A percentile compares a stretch with the other conserved stretches of the same genome.
Conservation (phyloP, 2,329 filamentous ascomycete species). For the Alternaria viburni region DNA sequence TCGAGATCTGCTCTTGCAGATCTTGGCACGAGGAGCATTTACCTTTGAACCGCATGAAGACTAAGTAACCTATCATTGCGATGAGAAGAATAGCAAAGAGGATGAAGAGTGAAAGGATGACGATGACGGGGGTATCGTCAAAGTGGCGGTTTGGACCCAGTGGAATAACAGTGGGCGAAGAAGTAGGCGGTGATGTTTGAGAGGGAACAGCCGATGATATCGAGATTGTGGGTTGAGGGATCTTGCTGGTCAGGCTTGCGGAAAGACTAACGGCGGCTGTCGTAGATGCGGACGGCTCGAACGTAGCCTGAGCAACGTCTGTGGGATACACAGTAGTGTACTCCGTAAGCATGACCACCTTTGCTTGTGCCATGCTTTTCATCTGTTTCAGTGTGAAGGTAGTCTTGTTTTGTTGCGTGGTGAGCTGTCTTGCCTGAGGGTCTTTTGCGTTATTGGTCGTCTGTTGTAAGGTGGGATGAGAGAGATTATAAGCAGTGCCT, state of each 20-base stretch:
- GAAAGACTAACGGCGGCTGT: neutral
- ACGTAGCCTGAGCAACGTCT: neutral
- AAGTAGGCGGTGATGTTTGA: neutral
- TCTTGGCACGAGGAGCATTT: conserved; percentile 11
- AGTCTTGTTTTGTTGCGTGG: neutral
- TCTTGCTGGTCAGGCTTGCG: neutral
- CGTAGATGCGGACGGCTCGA: neutral
- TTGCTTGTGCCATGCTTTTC: neutral
- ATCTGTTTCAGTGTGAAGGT: neutral
- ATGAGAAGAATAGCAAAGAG: conserved; percentile 1
- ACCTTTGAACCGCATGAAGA: conserved; percentile 10
- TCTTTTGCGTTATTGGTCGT: neutral
- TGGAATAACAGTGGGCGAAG: neutral
- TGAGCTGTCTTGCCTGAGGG: neutral
- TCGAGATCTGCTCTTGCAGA: conserved; percentile 5
- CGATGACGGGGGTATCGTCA: conserved; percentile 6
- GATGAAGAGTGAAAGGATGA: conserved; percentile 1
- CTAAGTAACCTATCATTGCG: conserved; percentile 1
- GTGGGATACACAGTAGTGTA: conserved; percentile 9
- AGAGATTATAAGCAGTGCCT: neutral
- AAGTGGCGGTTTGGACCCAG: neutral
- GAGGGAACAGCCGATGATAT: neutral
- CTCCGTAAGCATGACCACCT: conserved; percentile 1
- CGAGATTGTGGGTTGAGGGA: neutral
- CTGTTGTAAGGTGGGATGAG: neutral